Conservation (phyloP, 2,329 filamentous ascomycete species). For the Trichoderma sp. region DNA sequence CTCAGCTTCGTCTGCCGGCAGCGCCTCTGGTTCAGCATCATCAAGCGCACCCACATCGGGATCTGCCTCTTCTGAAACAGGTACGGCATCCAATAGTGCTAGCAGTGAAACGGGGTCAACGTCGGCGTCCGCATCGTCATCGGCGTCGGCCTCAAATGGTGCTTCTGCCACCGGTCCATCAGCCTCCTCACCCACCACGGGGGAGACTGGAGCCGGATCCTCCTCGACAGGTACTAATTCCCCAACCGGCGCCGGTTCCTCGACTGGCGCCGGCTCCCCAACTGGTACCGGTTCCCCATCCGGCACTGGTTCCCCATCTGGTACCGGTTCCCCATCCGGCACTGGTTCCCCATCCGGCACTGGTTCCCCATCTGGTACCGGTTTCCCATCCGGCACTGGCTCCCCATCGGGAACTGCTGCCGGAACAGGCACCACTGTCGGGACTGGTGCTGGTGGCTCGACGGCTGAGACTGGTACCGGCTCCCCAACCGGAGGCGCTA, state of each 20-base stretch:
- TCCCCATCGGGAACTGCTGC: not conserved
- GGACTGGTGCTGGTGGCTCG: not conserved
- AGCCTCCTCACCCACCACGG: not conserved
- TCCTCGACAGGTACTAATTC: conserved; percentile 6
- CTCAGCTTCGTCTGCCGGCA: conserved; percentile 2
- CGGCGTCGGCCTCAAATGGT: not conserved
- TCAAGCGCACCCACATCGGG: not conserved
- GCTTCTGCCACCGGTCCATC: not conserved
- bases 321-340: not conserved
- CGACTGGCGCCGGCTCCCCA: not conserved
- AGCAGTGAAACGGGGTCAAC: not conserved
- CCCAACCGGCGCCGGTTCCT: not conserved
- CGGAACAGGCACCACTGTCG: not conserved
- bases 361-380: not conserved
- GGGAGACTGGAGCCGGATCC: not conserved
- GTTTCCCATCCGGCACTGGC: not conserved
- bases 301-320: not conserved
- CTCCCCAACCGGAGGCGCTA: not conserved
- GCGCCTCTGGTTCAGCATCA: not conserved
- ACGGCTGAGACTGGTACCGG: not conserved
- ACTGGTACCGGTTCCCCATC: not conserved
- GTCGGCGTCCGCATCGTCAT: not conserved
- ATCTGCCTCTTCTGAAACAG: conserved; percentile 2
- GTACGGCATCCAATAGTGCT: conserved; percentile 3
- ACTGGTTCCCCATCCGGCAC: not conserved